phyloP scores from a whole-genome alignment of 2,329 filamentous ascomycete genomes.

The Aureobasidium leucospermi region DNA sequence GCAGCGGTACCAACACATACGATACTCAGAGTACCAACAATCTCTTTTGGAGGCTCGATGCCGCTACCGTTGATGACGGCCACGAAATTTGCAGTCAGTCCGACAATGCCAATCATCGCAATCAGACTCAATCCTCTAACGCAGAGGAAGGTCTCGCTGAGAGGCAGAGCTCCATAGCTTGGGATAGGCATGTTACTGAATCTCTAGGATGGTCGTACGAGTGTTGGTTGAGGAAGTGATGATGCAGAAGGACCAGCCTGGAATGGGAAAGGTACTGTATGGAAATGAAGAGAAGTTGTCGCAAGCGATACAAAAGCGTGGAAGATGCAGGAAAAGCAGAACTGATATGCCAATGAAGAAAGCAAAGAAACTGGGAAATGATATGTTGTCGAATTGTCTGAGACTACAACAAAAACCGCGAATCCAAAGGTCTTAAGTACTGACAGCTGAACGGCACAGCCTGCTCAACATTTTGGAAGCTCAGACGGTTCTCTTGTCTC shows the following conservation, averaged over 20 bases:
- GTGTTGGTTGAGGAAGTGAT: background rate
- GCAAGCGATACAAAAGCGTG: background rate
- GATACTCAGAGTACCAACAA: slow-evolving; percentile 71
- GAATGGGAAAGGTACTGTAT: background rate
- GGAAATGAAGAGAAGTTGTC: background rate
- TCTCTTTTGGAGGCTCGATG: slow-evolving; percentile 59
- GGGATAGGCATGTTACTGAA: slow-evolving; percentile 43
- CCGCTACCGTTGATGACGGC: slow-evolving; percentile 62
- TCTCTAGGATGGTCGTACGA: background rate
- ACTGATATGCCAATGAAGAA: background rate
- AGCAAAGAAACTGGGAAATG: background rate
- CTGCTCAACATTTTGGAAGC: background rate
- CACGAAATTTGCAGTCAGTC: slow-evolving; percentile 76
- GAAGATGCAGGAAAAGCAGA: background rate
- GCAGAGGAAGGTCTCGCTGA: slow-evolving; percentile 71
- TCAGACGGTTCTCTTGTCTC: background rate
- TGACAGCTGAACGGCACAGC: background rate
- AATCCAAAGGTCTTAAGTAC: background rate
- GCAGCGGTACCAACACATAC: slow-evolving; percentile 47
- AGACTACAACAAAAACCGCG: background rate
- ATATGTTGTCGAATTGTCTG: slow-evolving; percentile 1
- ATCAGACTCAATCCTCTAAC: slow-evolving; percentile 64
- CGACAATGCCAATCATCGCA: slow-evolving; percentile 68
- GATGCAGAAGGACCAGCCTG: background rate
- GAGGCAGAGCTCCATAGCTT: slow-evolving; percentile 56